Percentiles rank a stretch among this genome's conserved stretches.
These are phyloP conservation scores for Populus nigra DNA, from an alignment of 345 rosid genomes.

Conservation along the genomic window DNA sequence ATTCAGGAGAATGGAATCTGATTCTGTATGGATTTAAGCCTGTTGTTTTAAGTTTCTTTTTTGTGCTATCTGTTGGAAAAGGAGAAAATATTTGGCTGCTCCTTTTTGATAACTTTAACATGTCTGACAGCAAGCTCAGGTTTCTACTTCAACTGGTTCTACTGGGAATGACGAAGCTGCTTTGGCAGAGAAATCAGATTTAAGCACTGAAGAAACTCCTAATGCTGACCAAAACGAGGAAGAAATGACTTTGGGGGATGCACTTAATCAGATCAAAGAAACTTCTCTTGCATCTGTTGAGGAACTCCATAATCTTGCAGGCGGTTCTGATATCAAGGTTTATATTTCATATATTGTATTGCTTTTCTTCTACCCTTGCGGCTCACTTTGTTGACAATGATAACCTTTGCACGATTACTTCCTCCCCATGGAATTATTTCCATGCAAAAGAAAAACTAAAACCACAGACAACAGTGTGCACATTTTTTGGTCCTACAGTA, in stretches of 20 bases:
- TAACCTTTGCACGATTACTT: background rate
- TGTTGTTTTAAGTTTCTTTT: conserved; percentile 11
- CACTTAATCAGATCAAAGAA: conserved; percentile 72
- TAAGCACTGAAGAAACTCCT: conserved; percentile 49
- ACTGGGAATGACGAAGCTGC: conserved; percentile 46
- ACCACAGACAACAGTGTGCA: too few relatives aligned
- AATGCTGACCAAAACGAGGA: conserved; percentile 55
- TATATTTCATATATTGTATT: background rate
- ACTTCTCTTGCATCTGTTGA: conserved; percentile 83
- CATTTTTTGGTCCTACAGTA: too few relatives aligned
- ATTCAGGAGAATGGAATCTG: conserved; percentile 93
- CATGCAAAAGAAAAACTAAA: too few relatives aligned
- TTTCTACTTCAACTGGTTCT: conserved; percentile 49
- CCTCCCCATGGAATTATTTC: background rate
- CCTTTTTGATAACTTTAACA: conserved; percentile 15
- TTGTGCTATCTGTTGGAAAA: background rate
- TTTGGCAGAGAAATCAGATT: conserved; percentile 44
- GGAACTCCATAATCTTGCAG: conserved; percentile 94
- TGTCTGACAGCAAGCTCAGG: conserved; percentile 50
- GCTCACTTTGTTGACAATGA: background rate
- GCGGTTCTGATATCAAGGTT: conserved; percentile 98
- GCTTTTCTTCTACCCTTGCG: background rate
- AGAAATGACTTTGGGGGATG: conserved; percentile 75
- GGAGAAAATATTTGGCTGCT: conserved; percentile 12
- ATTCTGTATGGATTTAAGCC: conserved; percentile 51